These are phyloP conservation scores for Cenococcum geophilum DNA, from an alignment of 495 filamentous ascomycete genomes.

Conservation along the genomic window DNA sequence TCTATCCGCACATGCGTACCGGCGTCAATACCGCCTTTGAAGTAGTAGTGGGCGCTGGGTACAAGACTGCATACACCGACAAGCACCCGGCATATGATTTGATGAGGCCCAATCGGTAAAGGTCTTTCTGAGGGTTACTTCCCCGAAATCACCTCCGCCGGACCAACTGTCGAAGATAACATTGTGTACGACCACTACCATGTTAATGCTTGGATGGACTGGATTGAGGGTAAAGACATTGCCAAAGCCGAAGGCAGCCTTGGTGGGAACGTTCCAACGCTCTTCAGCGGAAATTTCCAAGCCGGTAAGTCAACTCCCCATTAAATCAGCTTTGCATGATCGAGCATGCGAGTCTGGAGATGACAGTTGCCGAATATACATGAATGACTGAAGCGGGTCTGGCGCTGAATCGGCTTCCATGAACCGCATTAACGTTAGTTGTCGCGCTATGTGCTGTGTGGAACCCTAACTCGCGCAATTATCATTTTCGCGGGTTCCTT, in stretches of 20 bases:
- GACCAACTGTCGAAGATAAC: slow-evolving; percentile 27
- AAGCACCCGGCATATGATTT: slow-evolving; percentile 42
- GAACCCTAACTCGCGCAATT: no score
- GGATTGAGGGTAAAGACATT: slow-evolving; percentile 33
- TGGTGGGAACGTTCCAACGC: slow-evolving; percentile 27
- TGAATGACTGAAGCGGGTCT: no score
- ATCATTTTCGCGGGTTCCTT: no score
- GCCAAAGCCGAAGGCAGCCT: slow-evolving; percentile 28
- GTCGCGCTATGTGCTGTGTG: no score
- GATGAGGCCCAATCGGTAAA: slow-evolving; percentile 35
- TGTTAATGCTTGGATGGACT: slow-evolving; percentile 36
- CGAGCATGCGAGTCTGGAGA: no score
- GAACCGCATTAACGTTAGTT: no score
- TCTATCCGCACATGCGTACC: slow-evolving; percentile 38
- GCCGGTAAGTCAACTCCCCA: slow-evolving; percentile 3
- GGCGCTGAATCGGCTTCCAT: no score
- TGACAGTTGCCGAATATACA: no score
- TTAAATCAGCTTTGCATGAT: no score
- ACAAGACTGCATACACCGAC: slow-evolving; percentile 39
- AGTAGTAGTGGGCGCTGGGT: slow-evolving; percentile 30
- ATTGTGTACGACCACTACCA: slow-evolving; percentile 37
- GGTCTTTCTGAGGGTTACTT: slow-evolving; percentile 39
- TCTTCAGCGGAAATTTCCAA: slow-evolving; percentile 42
- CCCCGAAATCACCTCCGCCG: slow-evolving; percentile 35
- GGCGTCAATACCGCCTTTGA: slow-evolving; percentile 42